phyloP scores from a whole-genome alignment of 2,329 filamentous ascomycete genomes.

The Alternaria atra region DNA sequence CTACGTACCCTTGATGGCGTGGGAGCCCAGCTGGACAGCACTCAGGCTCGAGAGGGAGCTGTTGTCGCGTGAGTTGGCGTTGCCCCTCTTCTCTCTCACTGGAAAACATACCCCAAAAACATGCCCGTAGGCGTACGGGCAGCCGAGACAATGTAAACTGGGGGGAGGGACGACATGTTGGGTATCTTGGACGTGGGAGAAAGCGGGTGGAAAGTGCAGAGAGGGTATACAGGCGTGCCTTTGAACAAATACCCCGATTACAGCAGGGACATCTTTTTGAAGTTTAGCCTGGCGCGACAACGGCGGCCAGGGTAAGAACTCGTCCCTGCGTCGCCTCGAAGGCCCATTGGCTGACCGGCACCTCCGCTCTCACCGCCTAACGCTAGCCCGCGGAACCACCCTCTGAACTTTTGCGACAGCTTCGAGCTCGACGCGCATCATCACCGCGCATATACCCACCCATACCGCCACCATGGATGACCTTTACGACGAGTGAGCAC shows the following conservation, averaged over 20 bases:
- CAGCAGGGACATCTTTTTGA: slow-evolving; percentile 23
- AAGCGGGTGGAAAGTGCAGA: slow-evolving; percentile 11
- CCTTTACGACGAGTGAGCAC: slow-evolving; percentile 86
- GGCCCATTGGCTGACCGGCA: slow-evolving; percentile 23
- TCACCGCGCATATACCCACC: slow-evolving; percentile 21
- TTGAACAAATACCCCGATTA: neutral
- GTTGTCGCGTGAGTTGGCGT: slow-evolving; percentile 37
- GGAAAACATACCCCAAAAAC: slow-evolving; percentile 80
- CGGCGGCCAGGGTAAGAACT: slow-evolving; percentile 20
- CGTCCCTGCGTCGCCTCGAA: slow-evolving; percentile 25
- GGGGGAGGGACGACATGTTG: slow-evolving; percentile 79
- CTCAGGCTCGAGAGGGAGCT: slow-evolving; percentile 89
- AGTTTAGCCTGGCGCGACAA: slow-evolving; percentile 23
- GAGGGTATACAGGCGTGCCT: slow-evolving; percentile 7
- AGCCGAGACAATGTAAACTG: slow-evolving; percentile 95
- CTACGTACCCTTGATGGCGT: slow-evolving; percentile 85
- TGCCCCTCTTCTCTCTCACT: slow-evolving; percentile 30
- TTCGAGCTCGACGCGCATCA: slow-evolving; percentile 34
- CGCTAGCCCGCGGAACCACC: slow-evolving; percentile 26
- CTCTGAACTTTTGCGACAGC: slow-evolving; percentile 40
- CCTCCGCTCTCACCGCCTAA: slow-evolving; percentile 37
- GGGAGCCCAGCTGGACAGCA: slow-evolving; percentile 85
- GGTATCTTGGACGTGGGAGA: slow-evolving; percentile 18
- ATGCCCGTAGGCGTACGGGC: slow-evolving; percentile 91
- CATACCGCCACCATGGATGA: slow-evolving; percentile 76